Evolutionary conservation across 495 filamentous ascomycete genomes (phyloP).

Genomic region (Darksidea phi): DNA sequence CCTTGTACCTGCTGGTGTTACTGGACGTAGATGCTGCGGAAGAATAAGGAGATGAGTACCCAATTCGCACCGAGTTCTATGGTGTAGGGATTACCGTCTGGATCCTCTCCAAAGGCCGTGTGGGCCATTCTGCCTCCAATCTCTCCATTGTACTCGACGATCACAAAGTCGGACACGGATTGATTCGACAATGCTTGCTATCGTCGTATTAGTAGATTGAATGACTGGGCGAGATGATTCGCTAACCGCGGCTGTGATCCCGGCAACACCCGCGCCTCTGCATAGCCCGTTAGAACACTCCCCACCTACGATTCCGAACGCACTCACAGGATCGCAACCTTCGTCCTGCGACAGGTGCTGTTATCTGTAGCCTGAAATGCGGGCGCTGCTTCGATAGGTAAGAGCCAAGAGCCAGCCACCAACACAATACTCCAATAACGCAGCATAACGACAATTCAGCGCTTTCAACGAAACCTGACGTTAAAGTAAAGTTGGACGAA

Average conservation of each 20-base stretch:
- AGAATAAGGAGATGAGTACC: constrained; percentile 13
- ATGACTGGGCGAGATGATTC: constrained; percentile 3
- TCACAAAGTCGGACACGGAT: constrained; percentile 66
- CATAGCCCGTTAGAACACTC: neutral
- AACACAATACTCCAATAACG: neutral
- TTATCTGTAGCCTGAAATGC: constrained; percentile 20
- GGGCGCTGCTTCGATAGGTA: constrained; percentile 9
- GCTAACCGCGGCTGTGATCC: constrained; percentile 66
- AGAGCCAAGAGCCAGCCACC: constrained; percentile 1
- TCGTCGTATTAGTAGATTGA: constrained; percentile 14
- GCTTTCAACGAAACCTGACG: neutral
- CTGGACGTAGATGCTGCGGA: neutral
- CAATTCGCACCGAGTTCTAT: constrained; percentile 40
- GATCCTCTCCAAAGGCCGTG: constrained; percentile 57
- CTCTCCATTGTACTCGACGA: constrained; percentile 64
- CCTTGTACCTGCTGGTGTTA: constrained; percentile 56
- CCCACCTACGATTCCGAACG: neutral
- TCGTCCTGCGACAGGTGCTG: constrained; percentile 29
- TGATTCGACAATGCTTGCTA: constrained; percentile 64
- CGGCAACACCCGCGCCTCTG: constrained; percentile 60
- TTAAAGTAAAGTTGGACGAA: constrained; percentile 8
- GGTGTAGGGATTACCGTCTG: constrained; percentile 55
- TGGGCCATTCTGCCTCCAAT: constrained; percentile 62
- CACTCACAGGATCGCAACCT: constrained; percentile 31
- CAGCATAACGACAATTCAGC: constrained; percentile 8